A percentile compares a stretch with the other conserved stretches of the same genome.
These are phyloP conservation scores for Chlamydomonas incerta DNA, from an alignment of 139 green algal species.

Conservation along the genomic window DNA sequence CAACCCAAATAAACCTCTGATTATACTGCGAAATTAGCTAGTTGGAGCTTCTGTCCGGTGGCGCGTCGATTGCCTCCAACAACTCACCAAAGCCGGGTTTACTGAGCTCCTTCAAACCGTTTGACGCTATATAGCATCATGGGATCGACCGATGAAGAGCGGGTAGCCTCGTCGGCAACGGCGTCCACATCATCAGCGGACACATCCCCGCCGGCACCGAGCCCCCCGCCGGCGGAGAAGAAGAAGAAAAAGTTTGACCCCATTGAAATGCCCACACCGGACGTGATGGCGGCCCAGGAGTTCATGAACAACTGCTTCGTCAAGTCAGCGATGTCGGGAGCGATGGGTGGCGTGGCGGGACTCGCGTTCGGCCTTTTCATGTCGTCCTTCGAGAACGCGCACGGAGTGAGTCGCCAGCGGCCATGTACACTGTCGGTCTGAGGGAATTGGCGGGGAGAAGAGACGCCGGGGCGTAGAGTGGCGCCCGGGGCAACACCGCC, in stretches of 20 bases:
- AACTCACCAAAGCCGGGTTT: too few relatives aligned
- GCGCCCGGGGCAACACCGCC: too few relatives aligned
- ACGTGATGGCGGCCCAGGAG: slow-evolving; percentile 83
- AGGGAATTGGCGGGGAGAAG: too few relatives aligned
- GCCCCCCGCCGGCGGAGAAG: background rate
- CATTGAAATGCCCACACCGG: slow-evolving; percentile 71
- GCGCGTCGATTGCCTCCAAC: too few relatives aligned
- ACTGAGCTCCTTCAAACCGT: too few relatives aligned
- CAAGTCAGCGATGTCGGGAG: slow-evolving; percentile 79
- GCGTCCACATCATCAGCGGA: slow-evolving; percentile 8
- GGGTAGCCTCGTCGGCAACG: slow-evolving; percentile 5
- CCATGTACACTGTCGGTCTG: too few relatives aligned
- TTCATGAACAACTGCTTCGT: slow-evolving; percentile 96
- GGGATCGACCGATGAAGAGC: background rate
- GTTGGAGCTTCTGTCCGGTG: too few relatives aligned
- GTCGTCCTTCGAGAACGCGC: slow-evolving; percentile 79
- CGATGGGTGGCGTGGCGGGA: slow-evolving; percentile 75
- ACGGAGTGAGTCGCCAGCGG: slow-evolving; percentile 27
- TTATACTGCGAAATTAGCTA: too few relatives aligned
- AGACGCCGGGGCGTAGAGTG: too few relatives aligned
- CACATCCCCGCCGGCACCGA: background rate
- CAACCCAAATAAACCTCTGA: too few relatives aligned
- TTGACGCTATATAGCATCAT: too few relatives aligned
- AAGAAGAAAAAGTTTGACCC: slow-evolving; percentile 51
- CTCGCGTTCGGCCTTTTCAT: slow-evolving; percentile 91